Conservation (phyloP, 2,329 filamentous ascomycete genomes). For the Pseudogymnoascus sp. region DNA sequence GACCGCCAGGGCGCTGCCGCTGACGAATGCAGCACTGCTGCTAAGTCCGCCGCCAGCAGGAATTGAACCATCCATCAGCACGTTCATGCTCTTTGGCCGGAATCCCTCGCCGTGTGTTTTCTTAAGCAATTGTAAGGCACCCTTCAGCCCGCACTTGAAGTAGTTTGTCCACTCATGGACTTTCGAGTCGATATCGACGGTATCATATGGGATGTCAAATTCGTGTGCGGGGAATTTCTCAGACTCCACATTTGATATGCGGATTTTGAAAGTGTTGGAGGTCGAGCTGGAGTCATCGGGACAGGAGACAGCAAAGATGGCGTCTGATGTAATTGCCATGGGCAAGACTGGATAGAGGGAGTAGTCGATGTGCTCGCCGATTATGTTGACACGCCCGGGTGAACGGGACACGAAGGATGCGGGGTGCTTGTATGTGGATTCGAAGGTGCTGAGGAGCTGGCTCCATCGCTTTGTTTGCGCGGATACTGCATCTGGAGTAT, state of each 20-base stretch:
- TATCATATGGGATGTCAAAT: conserved; percentile 60
- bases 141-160: conserved; percentile 85
- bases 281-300: conserved; percentile 39
- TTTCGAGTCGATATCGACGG: conserved; percentile 74
- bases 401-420: conserved; percentile 82
- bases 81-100: conserved; percentile 69
- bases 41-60: conserved; percentile 87
- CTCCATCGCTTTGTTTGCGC: conserved; percentile 70
- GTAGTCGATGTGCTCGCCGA: conserved; percentile 99
- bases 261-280: conserved; percentile 55
- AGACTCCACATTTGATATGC: conserved; percentile 71
- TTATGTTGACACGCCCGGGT: conserved; percentile 93
- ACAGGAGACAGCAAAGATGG: conserved; percentile 70
- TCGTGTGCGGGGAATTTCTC: conserved; percentile 68
- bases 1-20: conserved; percentile 79
- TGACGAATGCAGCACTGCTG: conserved; percentile 90
- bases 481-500: conserved; percentile 64
- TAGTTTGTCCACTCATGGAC: conserved; percentile 97
- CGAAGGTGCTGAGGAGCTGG: conserved; percentile 63
- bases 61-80: conserved; percentile 86
- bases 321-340: conserved; percentile 89
- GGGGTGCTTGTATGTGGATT: conserved; percentile 58
- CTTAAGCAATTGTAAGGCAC: conserved; percentile 70
- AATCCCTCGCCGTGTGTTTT: conserved; percentile 55
- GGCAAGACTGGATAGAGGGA: conserved; percentile 92